phyloP scores from a whole-genome alignment of 2,329 filamentous ascomycete genomes.

The Pseudogymnoascus verrucosus region DNA sequence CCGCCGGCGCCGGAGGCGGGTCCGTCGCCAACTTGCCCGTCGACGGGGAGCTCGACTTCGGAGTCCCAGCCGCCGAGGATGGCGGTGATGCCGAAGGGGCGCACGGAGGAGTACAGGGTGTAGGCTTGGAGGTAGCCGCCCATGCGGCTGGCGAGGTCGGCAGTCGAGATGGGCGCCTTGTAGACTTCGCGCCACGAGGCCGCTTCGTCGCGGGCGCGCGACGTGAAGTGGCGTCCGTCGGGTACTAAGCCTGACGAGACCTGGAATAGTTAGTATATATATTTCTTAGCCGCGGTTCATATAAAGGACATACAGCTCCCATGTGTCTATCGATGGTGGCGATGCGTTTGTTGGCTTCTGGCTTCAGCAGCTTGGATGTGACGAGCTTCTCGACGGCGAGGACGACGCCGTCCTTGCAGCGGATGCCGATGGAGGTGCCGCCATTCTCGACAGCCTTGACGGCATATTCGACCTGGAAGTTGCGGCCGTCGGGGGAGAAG shows the following conservation, averaged over 20 bases:
- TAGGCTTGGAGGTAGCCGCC: constrained; percentile 95
- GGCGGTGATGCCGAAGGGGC: constrained; percentile 91
- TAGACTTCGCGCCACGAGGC: constrained; percentile 85
- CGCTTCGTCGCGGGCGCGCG: constrained; percentile 89
- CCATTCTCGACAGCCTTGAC: constrained; percentile 98
- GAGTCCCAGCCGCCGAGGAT: constrained; percentile 93
- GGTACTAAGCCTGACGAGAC: constrained; percentile 91
- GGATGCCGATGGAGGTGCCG: constrained; percentile 90
- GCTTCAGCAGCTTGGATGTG: constrained; percentile 89
- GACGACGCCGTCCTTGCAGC: constrained; percentile 94
- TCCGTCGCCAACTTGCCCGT: constrained; percentile 81
- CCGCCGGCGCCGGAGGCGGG: constrained; percentile 75
- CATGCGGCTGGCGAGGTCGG: constrained; percentile 84
- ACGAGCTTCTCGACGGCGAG: constrained; percentile 96
- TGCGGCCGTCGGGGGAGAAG: constrained; percentile 97
- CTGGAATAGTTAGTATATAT: constrained; percentile 38
- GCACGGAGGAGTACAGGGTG: constrained; percentile 93
- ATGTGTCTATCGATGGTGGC: constrained; percentile 88
- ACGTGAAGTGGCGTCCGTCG: constrained; percentile 90
- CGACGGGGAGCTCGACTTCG: constrained; percentile 74
- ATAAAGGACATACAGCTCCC: constrained; percentile 63
- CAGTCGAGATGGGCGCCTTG: constrained; percentile 86
- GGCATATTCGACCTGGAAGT: constrained; percentile 99
- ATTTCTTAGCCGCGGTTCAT: background rate
- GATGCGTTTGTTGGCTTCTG: constrained; percentile 94